A percentile compares a stretch with the other conserved stretches of the same genome.
Evolutionary conservation across 1,139 yeast species (phyloP).

Genomic region (Blastobotrys ciferrii): DNA sequence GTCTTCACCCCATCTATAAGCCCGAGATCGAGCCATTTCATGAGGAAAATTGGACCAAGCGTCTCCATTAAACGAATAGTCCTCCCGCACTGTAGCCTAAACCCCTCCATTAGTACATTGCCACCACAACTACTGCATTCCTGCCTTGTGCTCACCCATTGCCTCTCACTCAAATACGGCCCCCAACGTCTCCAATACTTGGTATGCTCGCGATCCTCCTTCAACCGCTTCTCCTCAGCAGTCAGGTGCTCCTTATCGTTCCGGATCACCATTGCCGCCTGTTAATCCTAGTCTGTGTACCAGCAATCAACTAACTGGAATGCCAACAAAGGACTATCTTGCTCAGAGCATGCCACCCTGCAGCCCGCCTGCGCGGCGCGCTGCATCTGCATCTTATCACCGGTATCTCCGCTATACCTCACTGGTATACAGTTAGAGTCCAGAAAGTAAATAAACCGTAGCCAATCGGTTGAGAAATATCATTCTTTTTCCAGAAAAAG

Average conservation of each 20-base stretch:
- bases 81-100: constrained; percentile 83
- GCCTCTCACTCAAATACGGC: constrained; percentile 84
- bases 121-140: not conserved
- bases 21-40: constrained; percentile 79
- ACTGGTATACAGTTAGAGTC: too few relatives aligned
- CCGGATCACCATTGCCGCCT: constrained; percentile 29
- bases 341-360: not conserved
- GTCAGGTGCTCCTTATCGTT: constrained; percentile 37
- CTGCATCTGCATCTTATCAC: too few relatives aligned
- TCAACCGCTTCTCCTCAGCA: constrained; percentile 69
- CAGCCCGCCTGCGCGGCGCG: too few relatives aligned
- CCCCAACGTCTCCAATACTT: constrained; percentile 89
- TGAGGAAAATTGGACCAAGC: constrained; percentile 94
- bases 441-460: too few relatives aligned
- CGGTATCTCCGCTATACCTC: too few relatives aligned
- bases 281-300: not conserved
- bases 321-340: not conserved
- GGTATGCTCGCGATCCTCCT: constrained; percentile 53
- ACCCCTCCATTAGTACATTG: not conserved
- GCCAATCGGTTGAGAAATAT: too few relatives aligned
- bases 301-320: not conserved
- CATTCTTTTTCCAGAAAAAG: too few relatives aligned
- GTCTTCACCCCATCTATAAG: constrained; percentile 96
- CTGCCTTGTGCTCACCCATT: constrained; percentile 53
- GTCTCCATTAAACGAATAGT: constrained; percentile 78